Evolutionary conservation across 2,329 filamentous ascomycete genomes (phyloP).

Genomic region (Fusarium tupiense): DNA sequence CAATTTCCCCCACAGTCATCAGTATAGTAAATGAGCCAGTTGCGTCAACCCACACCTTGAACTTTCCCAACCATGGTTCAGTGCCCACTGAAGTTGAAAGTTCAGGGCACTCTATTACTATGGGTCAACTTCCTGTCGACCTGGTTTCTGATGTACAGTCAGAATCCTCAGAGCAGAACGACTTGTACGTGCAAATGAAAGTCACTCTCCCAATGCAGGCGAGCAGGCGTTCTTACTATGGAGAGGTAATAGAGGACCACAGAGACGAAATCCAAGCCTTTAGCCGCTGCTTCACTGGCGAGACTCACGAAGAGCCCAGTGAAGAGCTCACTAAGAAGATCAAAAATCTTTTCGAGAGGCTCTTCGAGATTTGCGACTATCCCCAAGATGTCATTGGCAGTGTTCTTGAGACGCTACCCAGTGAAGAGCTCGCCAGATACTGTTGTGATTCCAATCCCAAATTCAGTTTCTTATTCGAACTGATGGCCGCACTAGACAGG

Average conservation of each 20-base stretch:
- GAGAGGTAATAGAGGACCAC: constrained; percentile 57
- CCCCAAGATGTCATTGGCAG: constrained; percentile 63
- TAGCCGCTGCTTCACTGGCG: constrained; percentile 53
- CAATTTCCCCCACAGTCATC: constrained; percentile 53
- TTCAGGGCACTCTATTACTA: constrained; percentile 39
- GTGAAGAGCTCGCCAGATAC: constrained; percentile 60
- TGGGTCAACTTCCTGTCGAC: constrained; percentile 41
- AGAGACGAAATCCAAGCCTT: constrained; percentile 58
- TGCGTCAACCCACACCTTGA: constrained; percentile 31
- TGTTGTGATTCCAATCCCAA: constrained; percentile 67
- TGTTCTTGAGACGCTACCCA: constrained; percentile 49
- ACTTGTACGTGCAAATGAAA: constrained; percentile 52
- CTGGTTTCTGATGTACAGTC: constrained; percentile 36
- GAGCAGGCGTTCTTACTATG: constrained; percentile 62
- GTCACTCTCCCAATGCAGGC: constrained; percentile 68
- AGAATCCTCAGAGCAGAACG: constrained; percentile 22
- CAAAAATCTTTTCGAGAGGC: constrained; percentile 59
- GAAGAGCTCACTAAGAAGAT: constrained; percentile 55
- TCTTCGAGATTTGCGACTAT: constrained; percentile 67
- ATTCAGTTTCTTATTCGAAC: constrained; percentile 66
- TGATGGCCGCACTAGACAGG: constrained; percentile 53
- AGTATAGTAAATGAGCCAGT: constrained; percentile 43
- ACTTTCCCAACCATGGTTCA: constrained; percentile 31
- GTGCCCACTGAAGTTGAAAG: constrained; percentile 33
- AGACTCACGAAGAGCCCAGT: constrained; percentile 52